A percentile compares a stretch with the other conserved stretches of the same genome.
Evolutionary conservation across 768 basidiomycete genomes (phyloP).

Genomic region (Pilatotrama ljubarskyi): DNA sequence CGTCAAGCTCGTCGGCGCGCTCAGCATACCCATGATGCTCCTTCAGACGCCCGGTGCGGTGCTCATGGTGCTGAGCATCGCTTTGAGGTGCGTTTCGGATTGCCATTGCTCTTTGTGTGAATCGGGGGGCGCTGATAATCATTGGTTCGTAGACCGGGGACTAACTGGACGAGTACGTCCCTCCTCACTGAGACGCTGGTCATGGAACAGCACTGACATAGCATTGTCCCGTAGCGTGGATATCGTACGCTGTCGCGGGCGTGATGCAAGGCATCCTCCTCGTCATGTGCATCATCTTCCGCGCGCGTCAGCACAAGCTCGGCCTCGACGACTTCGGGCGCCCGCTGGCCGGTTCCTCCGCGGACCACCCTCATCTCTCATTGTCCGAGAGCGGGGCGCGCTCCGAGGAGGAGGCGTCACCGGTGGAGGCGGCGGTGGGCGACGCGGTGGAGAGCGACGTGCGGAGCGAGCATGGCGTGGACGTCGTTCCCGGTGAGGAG

Average conservation of each 20-base stretch:
- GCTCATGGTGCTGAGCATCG: slow-evolving; percentile 84
- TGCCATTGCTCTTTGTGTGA: neutral
- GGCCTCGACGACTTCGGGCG: slow-evolving; percentile 90
- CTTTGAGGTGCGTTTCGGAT: slow-evolving; percentile 49
- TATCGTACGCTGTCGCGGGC: slow-evolving; percentile 78
- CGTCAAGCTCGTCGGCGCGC: slow-evolving; percentile 81
- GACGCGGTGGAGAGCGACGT: slow-evolving; percentile 25
- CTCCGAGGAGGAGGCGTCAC: slow-evolving; percentile 13
- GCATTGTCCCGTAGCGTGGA: slow-evolving; percentile 57
- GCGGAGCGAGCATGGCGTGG: slow-evolving; percentile 16
- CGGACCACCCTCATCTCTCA: neutral
- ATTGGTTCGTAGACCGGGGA: slow-evolving; percentile 58
- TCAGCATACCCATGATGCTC: slow-evolving; percentile 94
- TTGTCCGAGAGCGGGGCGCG: neutral
- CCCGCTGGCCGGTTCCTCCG: slow-evolving; percentile 38
- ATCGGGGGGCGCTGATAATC: neutral
- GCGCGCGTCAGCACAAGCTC: slow-evolving; percentile 68
- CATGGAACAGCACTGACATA: neutral
- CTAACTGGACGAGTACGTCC: slow-evolving; percentile 78
- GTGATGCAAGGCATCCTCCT: slow-evolving; percentile 82
- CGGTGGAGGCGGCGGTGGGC: slow-evolving; percentile 18
- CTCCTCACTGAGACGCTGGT: neutral
- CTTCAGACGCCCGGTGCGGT: slow-evolving; percentile 91
- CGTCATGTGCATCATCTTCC: slow-evolving; percentile 87
- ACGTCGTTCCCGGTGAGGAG: slow-evolving; percentile 6